Percentiles rank a stretch among this genome's conserved stretches.
phyloP scores from a whole-genome alignment of 179 eudicot genomes.

The Kewa caespitosa region DNA sequence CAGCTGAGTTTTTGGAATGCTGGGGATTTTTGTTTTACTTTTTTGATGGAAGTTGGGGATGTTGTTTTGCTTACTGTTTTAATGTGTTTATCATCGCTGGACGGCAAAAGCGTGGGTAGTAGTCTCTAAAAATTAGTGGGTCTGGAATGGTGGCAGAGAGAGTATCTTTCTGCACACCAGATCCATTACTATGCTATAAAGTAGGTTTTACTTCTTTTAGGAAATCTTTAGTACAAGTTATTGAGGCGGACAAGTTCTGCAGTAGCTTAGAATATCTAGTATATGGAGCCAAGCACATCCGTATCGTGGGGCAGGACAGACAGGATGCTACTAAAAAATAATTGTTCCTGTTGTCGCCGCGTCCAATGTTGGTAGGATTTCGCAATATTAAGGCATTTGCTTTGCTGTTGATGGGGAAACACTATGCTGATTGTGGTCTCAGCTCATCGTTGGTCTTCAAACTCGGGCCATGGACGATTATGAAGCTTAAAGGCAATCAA shows the following conservation, averaged over 20 bases:
- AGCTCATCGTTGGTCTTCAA: conserved; percentile 6
- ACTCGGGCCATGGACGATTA: conserved; percentile 2
- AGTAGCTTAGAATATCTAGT: conserved; percentile 10
- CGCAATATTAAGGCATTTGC: background rate
- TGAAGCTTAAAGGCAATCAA: conserved; percentile 6
- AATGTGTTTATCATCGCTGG: conserved; percentile 15
- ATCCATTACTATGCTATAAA: conserved; percentile 1
- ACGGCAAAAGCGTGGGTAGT: conserved; percentile 9
- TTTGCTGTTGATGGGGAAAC: conserved; percentile 12
- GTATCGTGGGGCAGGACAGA: conserved; percentile 11
- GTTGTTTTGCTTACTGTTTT: background rate
- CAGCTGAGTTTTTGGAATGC: conserved; percentile 4
- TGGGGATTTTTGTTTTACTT: conserved; percentile 6
- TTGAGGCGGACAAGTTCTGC: conserved; percentile 12
- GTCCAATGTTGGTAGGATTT: background rate
- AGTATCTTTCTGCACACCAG: conserved; percentile 9
- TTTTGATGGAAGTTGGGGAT: background rate
- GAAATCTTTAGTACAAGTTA: conserved; percentile 22
- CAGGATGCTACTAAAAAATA: conserved; percentile 3
- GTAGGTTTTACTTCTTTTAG: conserved; percentile 10
- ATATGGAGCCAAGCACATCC: conserved; percentile 19
- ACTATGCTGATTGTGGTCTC: background rate
- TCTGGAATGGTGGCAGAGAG: conserved; percentile 11
- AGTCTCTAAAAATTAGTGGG: conserved; percentile 8
- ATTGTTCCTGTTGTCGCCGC: conserved; percentile 12